Base-by-base conservation (phyloP, 345 rosid species). In the Eutrema heterophyllum region DNA sequence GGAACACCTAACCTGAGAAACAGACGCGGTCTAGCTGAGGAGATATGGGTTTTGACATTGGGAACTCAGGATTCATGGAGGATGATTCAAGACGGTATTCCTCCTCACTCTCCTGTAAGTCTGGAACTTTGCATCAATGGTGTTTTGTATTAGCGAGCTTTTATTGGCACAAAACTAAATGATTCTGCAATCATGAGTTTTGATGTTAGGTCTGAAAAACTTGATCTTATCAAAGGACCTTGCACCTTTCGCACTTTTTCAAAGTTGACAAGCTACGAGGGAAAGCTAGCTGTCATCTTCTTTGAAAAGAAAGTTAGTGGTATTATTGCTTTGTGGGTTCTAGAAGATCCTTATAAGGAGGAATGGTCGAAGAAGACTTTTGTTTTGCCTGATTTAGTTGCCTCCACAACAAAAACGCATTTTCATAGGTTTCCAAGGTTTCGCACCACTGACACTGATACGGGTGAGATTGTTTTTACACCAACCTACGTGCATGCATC, bases 171-270 rank as follows among this genome's bases (percentile, higher is more conserved):
- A 10, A 35, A 70, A 7, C 4, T 58, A 4, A 36, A 70, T 35
- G 55, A 70, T 10, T 24, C 5, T 7, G 36, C 38, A 10, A 35
- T 70, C 56, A 36, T 68, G 44, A 68, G 33, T 30, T 55, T 68
- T 29, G 64, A 68, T 55, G 54, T 68, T 68, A 55, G 44, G 14
- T 68, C 72, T 5, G 50, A 67, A 52, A 67, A 52, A 9, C 11
- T 52, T 39, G 5, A n/a, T 26, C 40, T 29, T 40, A 52, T 67
- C 40, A 27, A 52, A 53, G 72, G 18, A 27, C 51, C 49, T 53
- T 67, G 57, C 45, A 49, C 4, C 9, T 49, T 53, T 26, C 49
- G 11, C 36, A 2, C 0, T 2, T 39, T 2, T 52, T 38, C 39
- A 39, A 29, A 16, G 39, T 41, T 67, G 62, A 40, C 51, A 53